Evolutionary conservation across 805 yeast genomes (phyloP), one percentile per base, ranked within the genome.

Genomic region (Danielozyma ontarioensis): DNA sequence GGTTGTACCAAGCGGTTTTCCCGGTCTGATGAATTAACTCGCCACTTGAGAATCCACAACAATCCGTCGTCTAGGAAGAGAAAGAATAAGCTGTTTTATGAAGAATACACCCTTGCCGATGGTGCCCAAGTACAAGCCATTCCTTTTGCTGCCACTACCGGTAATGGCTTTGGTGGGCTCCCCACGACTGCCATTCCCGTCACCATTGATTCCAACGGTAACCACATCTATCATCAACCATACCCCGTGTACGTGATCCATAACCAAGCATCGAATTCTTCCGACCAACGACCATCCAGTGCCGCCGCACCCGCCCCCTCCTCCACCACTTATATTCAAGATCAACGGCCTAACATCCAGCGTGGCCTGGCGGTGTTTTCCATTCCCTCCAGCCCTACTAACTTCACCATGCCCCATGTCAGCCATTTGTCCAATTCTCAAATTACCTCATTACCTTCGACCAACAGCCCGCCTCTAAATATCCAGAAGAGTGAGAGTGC

Each of bases 21-120:
- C 29, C 62, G 90, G 36, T 74, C 81, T 19, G 90, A 82, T 54
- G 90, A 82, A 51, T 61, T 82, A 33, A 82, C 87, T 11, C 69
- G 90, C 51, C 90, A 82, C 53, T 64, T 74, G 31, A 65, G 88
- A 39, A 82, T 81, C 37, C 89, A 83, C 53, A 76, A 79, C 16
- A 81, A 81, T 45, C 84, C 87, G 13, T 76, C 77, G 34, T 75
- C 83, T 19, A 51, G 80, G 35, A 71, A 81, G 53, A 78, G 82
- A 48, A 74, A 78, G 53, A 70, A 61, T 34, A 36, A 35, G 17
- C 22, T 19, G 32, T 13, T 10, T 10, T 19, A 19, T 10, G 22
- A 19, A 6, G 22, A 19, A 10, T 19, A 19, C 22, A n/a, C n/a
- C n/a, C n/a, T n/a, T n/a, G 22, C 22, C 22, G 22, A 19, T 10